Conservation (phyloP, 2,329 filamentous ascomycete species). For the Acarospora socialis region DNA sequence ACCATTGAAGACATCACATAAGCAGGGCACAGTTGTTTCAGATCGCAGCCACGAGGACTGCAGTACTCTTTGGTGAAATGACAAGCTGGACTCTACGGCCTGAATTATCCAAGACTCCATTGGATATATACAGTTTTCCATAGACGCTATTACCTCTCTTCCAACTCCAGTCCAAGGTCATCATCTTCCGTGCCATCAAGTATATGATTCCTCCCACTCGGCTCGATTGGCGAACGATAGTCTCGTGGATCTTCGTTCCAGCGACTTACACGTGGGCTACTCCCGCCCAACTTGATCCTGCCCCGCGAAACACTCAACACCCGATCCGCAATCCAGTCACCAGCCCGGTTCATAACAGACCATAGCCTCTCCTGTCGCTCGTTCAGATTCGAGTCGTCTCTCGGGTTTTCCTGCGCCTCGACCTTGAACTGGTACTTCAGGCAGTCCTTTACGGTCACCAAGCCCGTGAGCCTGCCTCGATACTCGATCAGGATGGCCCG, state of each 20-base stretch:
- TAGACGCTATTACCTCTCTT: slow-evolving; percentile 19
- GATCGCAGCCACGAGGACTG: too few relatives aligned
- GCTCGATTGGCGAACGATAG: slow-evolving; percentile 8
- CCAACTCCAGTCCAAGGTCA: slow-evolving; percentile 33
- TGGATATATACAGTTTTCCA: too few relatives aligned
- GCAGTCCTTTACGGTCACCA: slow-evolving; percentile 95
- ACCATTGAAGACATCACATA: too few relatives aligned
- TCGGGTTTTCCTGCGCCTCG: slow-evolving; percentile 66
- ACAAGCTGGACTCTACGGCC: too few relatives aligned
- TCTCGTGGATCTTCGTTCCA: slow-evolving; percentile 16
- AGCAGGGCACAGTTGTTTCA: too few relatives aligned
- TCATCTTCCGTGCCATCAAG: slow-evolving; percentile 39
- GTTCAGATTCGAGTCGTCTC: slow-evolving; percentile 40
- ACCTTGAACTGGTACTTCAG: slow-evolving; percentile 95
- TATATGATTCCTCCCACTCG: slow-evolving; percentile 22
- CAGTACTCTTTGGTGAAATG: too few relatives aligned
- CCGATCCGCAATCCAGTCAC: slow-evolving; percentile 45
- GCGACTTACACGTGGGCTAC: slow-evolving; percentile 9
- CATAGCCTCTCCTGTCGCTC: slow-evolving; percentile 53
- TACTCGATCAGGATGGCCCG: slow-evolving; percentile 88
- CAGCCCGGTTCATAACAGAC: slow-evolving; percentile 39
- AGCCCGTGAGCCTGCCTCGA: slow-evolving; percentile 63
- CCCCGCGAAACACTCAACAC: slow-evolving; percentile 42
- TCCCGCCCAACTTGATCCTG: slow-evolving; percentile 35
- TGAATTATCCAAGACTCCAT: too few relatives aligned